Evolutionary conservation across 2,329 filamentous ascomycete species (phyloP).

Genomic region (Hypocrella siamensis): DNA sequence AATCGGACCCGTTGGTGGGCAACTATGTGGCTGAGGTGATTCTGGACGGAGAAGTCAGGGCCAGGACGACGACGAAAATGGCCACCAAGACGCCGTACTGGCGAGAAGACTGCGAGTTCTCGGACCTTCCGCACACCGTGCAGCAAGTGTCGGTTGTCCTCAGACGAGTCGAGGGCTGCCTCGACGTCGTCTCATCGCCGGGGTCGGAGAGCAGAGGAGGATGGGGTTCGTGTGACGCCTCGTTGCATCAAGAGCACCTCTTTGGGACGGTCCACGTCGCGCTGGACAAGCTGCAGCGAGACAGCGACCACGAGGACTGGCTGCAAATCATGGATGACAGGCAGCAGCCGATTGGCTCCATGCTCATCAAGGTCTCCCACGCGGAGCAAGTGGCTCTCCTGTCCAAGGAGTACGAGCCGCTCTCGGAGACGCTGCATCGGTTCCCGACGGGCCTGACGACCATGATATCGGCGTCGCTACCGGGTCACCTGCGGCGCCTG

Average conservation of each 20-base stretch:
- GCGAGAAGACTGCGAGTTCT: slow-evolving; percentile 67
- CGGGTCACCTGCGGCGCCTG: slow-evolving; percentile 61
- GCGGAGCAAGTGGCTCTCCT: slow-evolving; percentile 85
- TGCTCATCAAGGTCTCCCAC: slow-evolving; percentile 68
- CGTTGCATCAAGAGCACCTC: slow-evolving; percentile 30
- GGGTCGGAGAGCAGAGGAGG: too few relatives aligned
- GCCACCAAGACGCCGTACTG: slow-evolving; percentile 65
- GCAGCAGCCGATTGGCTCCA: slow-evolving; percentile 63
- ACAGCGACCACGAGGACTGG: slow-evolving; percentile 76
- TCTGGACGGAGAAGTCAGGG: slow-evolving; percentile 63
- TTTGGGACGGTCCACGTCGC: slow-evolving; percentile 69
- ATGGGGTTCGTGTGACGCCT: too few relatives aligned
- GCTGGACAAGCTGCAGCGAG: slow-evolving; percentile 61
- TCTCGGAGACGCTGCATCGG: slow-evolving; percentile 70
- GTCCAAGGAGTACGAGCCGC: slow-evolving; percentile 65
- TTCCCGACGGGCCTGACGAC: slow-evolving; percentile 74
- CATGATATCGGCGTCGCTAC: slow-evolving; percentile 67
- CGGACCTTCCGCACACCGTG: slow-evolving; percentile 53
- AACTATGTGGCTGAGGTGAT: slow-evolving; percentile 71
- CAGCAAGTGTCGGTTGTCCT: slow-evolving; percentile 56
- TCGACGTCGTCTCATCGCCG: slow-evolving; percentile 28
- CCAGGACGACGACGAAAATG: slow-evolving; percentile 56
- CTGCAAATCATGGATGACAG: slow-evolving; percentile 65
- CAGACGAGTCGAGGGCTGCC: slow-evolving; percentile 44
- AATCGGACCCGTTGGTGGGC: slow-evolving; percentile 33